Evolutionary conservation across 495 filamentous ascomycete genomes (phyloP), one percentile per base, ranked within the genome.

Genomic region (Podospora fimiseda): DNA sequence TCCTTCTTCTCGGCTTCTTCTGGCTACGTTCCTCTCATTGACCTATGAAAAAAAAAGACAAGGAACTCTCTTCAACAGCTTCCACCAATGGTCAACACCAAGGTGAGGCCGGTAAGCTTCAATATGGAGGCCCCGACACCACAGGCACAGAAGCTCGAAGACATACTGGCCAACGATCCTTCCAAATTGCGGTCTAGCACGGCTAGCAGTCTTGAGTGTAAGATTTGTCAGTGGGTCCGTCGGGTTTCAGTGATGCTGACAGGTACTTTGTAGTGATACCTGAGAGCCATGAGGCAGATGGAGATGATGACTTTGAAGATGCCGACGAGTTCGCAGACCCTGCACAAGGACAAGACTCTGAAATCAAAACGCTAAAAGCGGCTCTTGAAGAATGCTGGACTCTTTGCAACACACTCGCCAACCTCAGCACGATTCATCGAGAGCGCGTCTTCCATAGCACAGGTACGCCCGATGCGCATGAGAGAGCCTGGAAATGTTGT

Each of bases 321-420:
- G 64, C 72, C 19, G 70, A 70, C 42, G 73, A 77, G 27, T 66
- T 71, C 20, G 58, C 69, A 48, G 70, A 64, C 24, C 63, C 66
- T 22, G 58, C 79, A 42, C 67, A 68, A 45, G 60, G 74, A 48
- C 80, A 82, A 37, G 74, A 82, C 21, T 62, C 53, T 43, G 89
- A 94, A 65, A 76, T 92, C 46, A 78, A 70, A 33, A 84, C 85
- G 14, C 74, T 95, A n/a, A 83, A 78, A 54, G 78, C 81, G 19
- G 90, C 89, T 0, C 75, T 96, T 9, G 81, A 83, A 55, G 90
- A 95, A 73, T 96, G 90, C 68, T 96, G 90, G 90, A 94, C 88
- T 1, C 69, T 96, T 33, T 96, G 90, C 70, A 96, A 95, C 66
- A 94, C 90, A 0, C 72, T 96, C 38, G 89, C 90, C 19, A 85